Conservation (phyloP, 1,139 yeast species). For the Candida labiduridarum region DNA sequence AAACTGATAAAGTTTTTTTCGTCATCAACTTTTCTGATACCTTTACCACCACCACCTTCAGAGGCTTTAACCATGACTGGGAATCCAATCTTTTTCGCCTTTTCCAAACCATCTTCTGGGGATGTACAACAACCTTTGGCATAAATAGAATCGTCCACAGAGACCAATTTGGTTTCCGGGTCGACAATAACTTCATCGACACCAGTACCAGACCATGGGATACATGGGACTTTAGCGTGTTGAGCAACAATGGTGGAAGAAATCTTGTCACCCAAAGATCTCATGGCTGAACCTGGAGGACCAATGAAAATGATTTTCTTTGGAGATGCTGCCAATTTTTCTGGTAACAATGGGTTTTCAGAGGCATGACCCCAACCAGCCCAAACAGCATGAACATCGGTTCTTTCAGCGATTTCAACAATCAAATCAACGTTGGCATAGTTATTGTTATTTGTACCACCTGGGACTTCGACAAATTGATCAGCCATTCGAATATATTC, state of each 20-base stretch:
- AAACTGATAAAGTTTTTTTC: slow-evolving; percentile 71
- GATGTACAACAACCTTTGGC: slow-evolving; percentile 82
- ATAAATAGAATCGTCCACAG: slow-evolving; percentile 82
- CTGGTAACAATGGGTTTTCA: slow-evolving; percentile 94
- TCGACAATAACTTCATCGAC: slow-evolving; percentile 80
- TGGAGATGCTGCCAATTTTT: slow-evolving; percentile 86
- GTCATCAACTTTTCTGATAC: slow-evolving; percentile 87
- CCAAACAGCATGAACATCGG: slow-evolving; percentile 98
- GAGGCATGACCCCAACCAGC: slow-evolving; percentile 99
- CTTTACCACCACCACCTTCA: slow-evolving; percentile 99
- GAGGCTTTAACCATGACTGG: slow-evolving; percentile 97
- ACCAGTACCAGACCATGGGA: slow-evolving; percentile 99
- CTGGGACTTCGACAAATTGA: slow-evolving; percentile 97
- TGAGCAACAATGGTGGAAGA: slow-evolving; percentile 98
- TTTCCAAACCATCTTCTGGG: slow-evolving; percentile 85
- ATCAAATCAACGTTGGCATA: slow-evolving; percentile 97
- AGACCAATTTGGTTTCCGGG: slow-evolving; percentile 70
- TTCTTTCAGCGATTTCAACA: slow-evolving; percentile 96
- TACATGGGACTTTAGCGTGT: slow-evolving; percentile 96
- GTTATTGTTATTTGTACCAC: slow-evolving; percentile 97
- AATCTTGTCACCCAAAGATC: slow-evolving; percentile 98
- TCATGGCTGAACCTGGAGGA: slow-evolving; percentile 98
- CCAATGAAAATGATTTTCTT: slow-evolving; percentile 91
- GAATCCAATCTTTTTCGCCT: slow-evolving; percentile 86
- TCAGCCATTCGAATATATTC: slow-evolving; percentile 99